Percentiles rank a stretch among this genome's conserved stretches.
Conservation (phyloP, 345 rosid species). For the Conringia planisiliqua region DNA sequence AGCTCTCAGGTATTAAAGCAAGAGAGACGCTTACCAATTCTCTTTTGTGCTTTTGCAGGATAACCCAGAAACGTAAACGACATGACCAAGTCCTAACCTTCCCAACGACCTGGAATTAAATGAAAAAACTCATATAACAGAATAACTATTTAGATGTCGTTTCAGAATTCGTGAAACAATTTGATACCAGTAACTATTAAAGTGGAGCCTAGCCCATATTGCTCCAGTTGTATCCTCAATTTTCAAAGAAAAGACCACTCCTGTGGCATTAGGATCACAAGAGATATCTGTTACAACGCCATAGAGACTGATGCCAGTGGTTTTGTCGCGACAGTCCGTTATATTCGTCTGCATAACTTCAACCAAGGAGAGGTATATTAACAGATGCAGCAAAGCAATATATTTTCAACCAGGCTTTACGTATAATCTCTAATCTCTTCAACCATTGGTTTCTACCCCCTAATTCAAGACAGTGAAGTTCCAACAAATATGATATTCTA, state of each 20-base stretch:
- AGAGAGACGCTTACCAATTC: slow-evolving; percentile 43
- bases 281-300: slow-evolving; percentile 57
- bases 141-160: background rate
- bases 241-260: slow-evolving; percentile 55
- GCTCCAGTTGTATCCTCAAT: slow-evolving; percentile 73
- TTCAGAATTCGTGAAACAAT: background rate
- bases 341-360: slow-evolving; percentile 65
- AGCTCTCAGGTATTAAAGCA: background rate
- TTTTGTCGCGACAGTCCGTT: slow-evolving; percentile 67
- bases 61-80: slow-evolving; percentile 68
- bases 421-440: background rate
- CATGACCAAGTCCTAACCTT: slow-evolving; percentile 74
- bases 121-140: background rate
- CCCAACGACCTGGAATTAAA: slow-evolving; percentile 67
- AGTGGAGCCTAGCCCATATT: slow-evolving; percentile 73
- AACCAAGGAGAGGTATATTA: slow-evolving; percentile 32
- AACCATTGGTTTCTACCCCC: slow-evolving; percentile 1
- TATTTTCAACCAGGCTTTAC: background rate
- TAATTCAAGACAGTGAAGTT: background rate
- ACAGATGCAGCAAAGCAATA: slow-evolving; percentile 14
- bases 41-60: slow-evolving; percentile 58
- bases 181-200: slow-evolving; percentile 61
- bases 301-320: slow-evolving; percentile 79
- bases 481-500: background rate
- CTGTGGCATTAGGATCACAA: slow-evolving; percentile 42